These are phyloP conservation scores for Ilyonectria robusta DNA, from an alignment of 2,329 filamentous ascomycete species.

Conservation along the genomic window DNA sequence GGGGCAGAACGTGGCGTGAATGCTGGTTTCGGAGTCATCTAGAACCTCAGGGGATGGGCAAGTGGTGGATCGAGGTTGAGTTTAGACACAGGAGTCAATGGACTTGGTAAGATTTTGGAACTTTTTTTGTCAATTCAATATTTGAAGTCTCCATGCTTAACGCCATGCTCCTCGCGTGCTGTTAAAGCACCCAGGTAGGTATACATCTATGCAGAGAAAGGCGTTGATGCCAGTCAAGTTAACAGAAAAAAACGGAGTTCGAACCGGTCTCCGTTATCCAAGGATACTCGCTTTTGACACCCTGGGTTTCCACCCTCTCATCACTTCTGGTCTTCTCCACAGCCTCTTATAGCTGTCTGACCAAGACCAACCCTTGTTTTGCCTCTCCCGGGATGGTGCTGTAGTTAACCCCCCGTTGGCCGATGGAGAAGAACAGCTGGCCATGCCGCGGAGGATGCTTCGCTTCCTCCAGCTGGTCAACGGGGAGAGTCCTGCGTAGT, in stretches of 20 bases:
- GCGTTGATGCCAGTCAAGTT: conserved; percentile 38
- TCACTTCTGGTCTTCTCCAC: conserved; percentile 23
- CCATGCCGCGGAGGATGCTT: conserved; percentile 12
- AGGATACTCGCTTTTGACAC: conserved; percentile 34
- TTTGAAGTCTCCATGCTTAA: conserved; percentile 36
- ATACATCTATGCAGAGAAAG: conserved; percentile 40
- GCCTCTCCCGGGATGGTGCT: conserved; percentile 26
- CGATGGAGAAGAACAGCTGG: conserved; percentile 29
- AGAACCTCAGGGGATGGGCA: neutral
- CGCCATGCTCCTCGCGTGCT: conserved; percentile 46
- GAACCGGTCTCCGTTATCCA: conserved; percentile 38
- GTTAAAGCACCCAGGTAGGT: conserved; percentile 40
- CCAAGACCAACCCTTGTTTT: conserved; percentile 31
- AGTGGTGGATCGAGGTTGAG: neutral
- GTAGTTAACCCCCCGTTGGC: conserved; percentile 37
- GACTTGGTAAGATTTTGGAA: conserved; percentile 20
- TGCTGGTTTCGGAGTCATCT: neutral
- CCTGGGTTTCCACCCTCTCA: conserved; percentile 28
- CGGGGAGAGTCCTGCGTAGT: conserved; percentile 28
- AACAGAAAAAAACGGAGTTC: conserved; percentile 34
- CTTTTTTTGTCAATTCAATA: conserved; percentile 38
- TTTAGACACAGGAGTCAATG: conserved; percentile 1
- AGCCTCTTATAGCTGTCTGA: conserved; percentile 28
- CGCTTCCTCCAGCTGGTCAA: conserved; percentile 10
- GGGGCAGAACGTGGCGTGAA: neutral